These are phyloP conservation scores for Uronychia setigera DNA, from an alignment of 73 alveolate species.

Conservation along the genomic window DNA sequence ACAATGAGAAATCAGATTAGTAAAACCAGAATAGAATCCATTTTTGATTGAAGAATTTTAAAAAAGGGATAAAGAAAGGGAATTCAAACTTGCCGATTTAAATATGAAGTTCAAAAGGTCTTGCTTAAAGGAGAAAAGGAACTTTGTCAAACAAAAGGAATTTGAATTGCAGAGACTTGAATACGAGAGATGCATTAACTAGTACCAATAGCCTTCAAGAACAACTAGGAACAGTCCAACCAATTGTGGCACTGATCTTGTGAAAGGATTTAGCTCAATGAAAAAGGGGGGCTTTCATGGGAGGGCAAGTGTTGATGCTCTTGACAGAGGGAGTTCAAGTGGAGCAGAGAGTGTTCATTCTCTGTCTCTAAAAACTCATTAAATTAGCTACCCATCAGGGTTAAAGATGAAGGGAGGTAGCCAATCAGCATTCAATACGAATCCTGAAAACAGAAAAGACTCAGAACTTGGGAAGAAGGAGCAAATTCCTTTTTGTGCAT, in stretches of 20 bases:
- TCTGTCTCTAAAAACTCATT: background rate
- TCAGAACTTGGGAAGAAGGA: too few species aligned
- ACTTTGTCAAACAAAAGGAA: constrained; percentile 27
- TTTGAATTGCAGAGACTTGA: constrained; percentile 46
- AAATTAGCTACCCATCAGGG: background rate
- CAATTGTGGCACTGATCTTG: background rate
- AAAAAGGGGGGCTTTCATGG: too few species aligned
- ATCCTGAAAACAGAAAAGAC: too few species aligned
- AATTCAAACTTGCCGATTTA: constrained; percentile 4
- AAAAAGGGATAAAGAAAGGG: constrained; percentile 30
- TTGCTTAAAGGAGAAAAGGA: constrained; percentile 33
- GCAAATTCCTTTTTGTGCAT: too few species aligned
- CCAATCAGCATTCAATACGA: too few species aligned
- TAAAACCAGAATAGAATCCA: constrained; percentile 10
- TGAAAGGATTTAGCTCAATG: too few species aligned
- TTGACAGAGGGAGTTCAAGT: background rate
- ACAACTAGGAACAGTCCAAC: constrained; percentile 1
- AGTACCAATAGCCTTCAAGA: background rate
- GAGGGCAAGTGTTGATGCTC: background rate
- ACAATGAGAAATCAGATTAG: background rate
- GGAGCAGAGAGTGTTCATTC: background rate
- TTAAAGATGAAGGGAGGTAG: too few species aligned
- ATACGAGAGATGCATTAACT: constrained; percentile 26
- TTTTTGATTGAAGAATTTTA: constrained; percentile 28
- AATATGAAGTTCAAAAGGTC: constrained; percentile 27